Evolutionary conservation across 2,329 filamentous ascomycete species (phyloP).

Genomic region (Microdochium bolleyi): DNA sequence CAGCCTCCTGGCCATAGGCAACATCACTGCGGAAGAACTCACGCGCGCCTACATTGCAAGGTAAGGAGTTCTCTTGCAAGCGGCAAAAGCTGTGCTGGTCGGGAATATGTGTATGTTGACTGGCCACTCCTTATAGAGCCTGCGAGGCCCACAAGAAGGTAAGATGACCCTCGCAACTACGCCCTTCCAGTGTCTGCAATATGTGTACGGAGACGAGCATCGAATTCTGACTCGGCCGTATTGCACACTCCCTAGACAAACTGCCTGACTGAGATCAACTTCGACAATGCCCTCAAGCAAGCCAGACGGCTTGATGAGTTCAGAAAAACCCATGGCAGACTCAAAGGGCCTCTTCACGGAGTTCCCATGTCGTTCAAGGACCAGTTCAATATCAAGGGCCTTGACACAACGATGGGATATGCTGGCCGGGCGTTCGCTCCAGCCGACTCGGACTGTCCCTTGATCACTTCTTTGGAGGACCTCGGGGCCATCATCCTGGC

Average conservation of each 20-base stretch:
- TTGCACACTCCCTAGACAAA: too few species aligned
- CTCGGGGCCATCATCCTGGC: slow-evolving; percentile 44
- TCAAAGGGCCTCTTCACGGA: not conserved
- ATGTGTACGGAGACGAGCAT: not conserved
- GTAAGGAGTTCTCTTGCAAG: not conserved
- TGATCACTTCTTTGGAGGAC: slow-evolving; percentile 38
- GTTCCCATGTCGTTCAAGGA: slow-evolving; percentile 40
- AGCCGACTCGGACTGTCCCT: slow-evolving; percentile 35
- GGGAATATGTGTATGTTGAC: not conserved
- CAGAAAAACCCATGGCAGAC: not conserved
- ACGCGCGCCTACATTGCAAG: not conserved
- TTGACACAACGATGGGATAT: slow-evolving; percentile 52
- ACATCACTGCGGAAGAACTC: not conserved
- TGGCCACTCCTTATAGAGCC: not conserved
- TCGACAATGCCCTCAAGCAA: not conserved
- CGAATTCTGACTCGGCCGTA: not conserved
- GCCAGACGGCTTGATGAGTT: not conserved
- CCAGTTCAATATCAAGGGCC: slow-evolving; percentile 51
- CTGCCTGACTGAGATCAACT: not conserved
- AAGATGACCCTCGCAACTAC: not conserved
- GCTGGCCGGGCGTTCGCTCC: slow-evolving; percentile 40
- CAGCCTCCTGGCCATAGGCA: not conserved
- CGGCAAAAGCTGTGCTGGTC: not conserved
- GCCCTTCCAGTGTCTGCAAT: not conserved
- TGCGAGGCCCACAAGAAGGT: not conserved